Base-by-base conservation (phyloP, 305 asterid genomes). In the Plantago rigida region DNA sequence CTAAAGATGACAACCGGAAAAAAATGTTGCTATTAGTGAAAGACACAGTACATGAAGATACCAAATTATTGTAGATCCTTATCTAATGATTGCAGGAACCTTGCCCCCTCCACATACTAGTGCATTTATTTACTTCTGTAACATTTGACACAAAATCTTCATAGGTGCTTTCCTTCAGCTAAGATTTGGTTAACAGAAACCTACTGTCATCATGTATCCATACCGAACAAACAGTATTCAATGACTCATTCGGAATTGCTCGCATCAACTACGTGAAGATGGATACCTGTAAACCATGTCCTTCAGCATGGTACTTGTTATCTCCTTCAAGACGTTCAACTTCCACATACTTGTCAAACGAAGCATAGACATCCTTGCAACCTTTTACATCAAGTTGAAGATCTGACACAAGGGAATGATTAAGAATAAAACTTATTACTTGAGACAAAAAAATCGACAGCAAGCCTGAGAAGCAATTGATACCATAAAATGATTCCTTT, bases 301-400 rank as follows among this genome's bases (percentile, higher is more conserved):
- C 86, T 77, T 85, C 97, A 47, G 97, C 94, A 45, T 85, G 96
- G 74, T 90, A 90, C 72, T 90, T 90, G 77, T 90, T 90, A 72
- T 90, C 96, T 51, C 94, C 94, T 78, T 90, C 97, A 64, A 90
- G 96, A 19, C 91, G 91, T 77, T 90, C 97, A 71, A 87, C 94
- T 80, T 90, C 96, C 66, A 90, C 97, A 71, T 87, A 90, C 75
- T 90, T 87, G 74, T 90, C 97, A 75, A 90, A 90, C 52, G 97
- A 90, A 67, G 94, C 94, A 78, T 90, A 90, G 59, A 90, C 94
- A 77, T 90, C 97, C 60, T 75, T 83, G 56, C 96, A 90, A 65
- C 96, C 97, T 77, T 90, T 90, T 51, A 90, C 96, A 78, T 90
- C 97, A 57, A 90, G 96, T 69, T 90, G 97, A 75, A 90, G 95